These are phyloP conservation scores for Termitomyces eurrhizus DNA, from an alignment of 768 basidiomycete species.

Conservation along the genomic window DNA sequence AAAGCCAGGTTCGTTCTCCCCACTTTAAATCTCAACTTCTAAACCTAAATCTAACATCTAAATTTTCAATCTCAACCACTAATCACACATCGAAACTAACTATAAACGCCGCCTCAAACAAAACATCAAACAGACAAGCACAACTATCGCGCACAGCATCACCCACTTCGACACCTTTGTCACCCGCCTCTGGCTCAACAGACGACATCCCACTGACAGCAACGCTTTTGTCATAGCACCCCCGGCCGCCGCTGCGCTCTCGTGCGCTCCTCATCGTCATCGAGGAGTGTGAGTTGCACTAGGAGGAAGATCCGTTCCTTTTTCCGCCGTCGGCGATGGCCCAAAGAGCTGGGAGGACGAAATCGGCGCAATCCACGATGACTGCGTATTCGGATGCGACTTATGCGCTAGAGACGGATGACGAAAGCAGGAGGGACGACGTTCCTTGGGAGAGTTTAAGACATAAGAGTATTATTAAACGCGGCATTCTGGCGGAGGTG, in stretches of 20 bases:
- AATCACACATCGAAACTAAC: no score
- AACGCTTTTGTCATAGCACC: no score
- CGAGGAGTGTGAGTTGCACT: background rate
- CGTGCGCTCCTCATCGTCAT: no score
- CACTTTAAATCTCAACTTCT: background rate
- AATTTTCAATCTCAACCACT: background rate
- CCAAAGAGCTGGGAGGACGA: slow-evolving; percentile 6
- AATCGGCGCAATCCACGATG: slow-evolving; percentile 15
- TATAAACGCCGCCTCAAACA: no score
- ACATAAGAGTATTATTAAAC: slow-evolving; percentile 51
- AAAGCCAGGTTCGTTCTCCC: slow-evolving; percentile 62
- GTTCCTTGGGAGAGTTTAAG: slow-evolving; percentile 44
- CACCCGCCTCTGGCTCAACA: slow-evolving; percentile 20
- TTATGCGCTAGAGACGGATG: slow-evolving; percentile 20
- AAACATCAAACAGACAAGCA: slow-evolving; percentile 46
- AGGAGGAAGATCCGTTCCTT: slow-evolving; percentile 21
- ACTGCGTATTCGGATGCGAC: slow-evolving; percentile 8
- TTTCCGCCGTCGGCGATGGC: slow-evolving; percentile 10
- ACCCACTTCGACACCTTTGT: slow-evolving; percentile 13
- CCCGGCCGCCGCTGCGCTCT: no score
- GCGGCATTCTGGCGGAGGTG: slow-evolving; percentile 42
- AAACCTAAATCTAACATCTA: no score
- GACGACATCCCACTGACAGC: slow-evolving; percentile 35
- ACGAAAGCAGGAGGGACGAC: slow-evolving; percentile 14
- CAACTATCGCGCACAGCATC: slow-evolving; percentile 36